These are phyloP conservation scores for Linum usitatissimum DNA, from an alignment of 345 rosid species.

Conservation along the genomic window DNA sequence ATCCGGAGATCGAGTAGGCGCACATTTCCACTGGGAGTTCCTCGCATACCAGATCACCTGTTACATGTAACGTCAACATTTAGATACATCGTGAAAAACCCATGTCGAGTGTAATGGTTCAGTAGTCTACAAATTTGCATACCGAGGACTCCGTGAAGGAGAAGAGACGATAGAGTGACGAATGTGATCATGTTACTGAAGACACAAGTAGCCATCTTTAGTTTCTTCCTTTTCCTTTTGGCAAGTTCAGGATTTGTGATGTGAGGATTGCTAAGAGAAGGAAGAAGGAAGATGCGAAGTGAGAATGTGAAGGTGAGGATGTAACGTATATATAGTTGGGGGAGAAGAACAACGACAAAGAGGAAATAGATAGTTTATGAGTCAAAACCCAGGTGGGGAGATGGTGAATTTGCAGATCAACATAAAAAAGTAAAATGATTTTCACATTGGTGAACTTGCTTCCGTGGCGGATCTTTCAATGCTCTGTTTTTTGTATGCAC, in stretches of 20 bases:
- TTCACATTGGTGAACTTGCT: not conserved
- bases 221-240: too few relatives aligned
- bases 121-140: too few relatives aligned
- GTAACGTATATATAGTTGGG: not conserved
- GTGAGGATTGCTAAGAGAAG: too few relatives aligned
- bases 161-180: constrained; percentile 18
- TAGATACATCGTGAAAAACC: too few relatives aligned
- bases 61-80: too few relatives aligned
- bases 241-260: too few relatives aligned
- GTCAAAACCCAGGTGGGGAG: not conserved
- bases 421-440: not conserved
- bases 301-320: not conserved
- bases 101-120: too few relatives aligned
- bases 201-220: not conserved
- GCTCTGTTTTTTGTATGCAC: not conserved
- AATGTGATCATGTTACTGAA: constrained; percentile 1
- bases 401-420: not conserved
- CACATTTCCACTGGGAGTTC: constrained; percentile 17
- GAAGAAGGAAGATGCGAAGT: not conserved
- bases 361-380: not conserved
- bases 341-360: not conserved
- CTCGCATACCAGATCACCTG: constrained; percentile 27
- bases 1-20: constrained; percentile 19
- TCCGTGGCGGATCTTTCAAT: not conserved
- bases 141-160: constrained; percentile 20